Evolutionary conservation across 139 green algal species (phyloP), one percentile per base, ranked within the genome.

Genomic region (Edaphochlamys debaryana): DNA sequence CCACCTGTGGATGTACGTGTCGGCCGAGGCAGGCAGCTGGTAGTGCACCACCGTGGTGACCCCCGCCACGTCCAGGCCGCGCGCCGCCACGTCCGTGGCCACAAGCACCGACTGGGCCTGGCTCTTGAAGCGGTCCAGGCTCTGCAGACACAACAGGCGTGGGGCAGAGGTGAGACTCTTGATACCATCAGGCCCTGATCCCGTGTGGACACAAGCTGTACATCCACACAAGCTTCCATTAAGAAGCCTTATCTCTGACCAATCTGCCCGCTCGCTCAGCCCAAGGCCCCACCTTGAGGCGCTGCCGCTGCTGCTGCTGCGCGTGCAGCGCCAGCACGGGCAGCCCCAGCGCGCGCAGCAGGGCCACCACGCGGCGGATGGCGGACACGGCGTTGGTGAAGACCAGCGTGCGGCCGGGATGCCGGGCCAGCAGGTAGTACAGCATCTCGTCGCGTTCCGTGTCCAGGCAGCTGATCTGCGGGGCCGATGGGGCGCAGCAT

Each of bases 1-100:
- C 34, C 85, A 94, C 30, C 98, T 91, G 87, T 99, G 98, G 81
- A 99, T 98, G 87, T 99, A 99, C 0, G 95, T 92, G 91, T 99
- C 96, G 6, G 94, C 92, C 0, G 90, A 93, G 7, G 94, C 92
- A 0, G 97, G 96, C 75, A 99, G 77, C 90, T 99, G 97, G 93
- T 99, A 99, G 91, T 99, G 97, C 7, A 95, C 63, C 11, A 95
- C 92, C 5, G 63, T 82, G 23, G 50, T 67, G 50, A 96, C 94
- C 20, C 91, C 92, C 27, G 92, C 86, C 50, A 99, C 91, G 87
- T 99, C 97, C 34, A 99, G 88, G 15, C 98, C 98, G 4, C 98
- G 87, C 0, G 98, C 97, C 4, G 98, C 98, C 38, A 99, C 98
- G 84, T 99, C 98, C 0, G 95, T 98, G 20, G 97, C 96, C 38